Evolutionary conservation across 1,284 basidiomycete species (phyloP).

Genomic region (Mycena citricolor): DNA sequence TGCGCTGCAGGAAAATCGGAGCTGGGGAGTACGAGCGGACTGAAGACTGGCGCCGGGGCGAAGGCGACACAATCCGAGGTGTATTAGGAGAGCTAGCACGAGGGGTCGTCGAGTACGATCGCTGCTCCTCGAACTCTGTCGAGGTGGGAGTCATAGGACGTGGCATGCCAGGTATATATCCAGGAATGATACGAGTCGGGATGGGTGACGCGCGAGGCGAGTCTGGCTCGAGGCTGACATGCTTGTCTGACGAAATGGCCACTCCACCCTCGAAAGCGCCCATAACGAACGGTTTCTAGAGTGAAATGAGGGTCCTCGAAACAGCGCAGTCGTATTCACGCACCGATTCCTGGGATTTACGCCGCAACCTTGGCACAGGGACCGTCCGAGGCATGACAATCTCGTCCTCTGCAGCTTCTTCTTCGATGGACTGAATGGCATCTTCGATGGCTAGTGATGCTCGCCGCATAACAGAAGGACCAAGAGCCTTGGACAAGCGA

Average conservation of each 20-base stretch:
- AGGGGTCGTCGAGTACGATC: constrained; percentile 76
- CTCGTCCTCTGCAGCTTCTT: constrained; percentile 66
- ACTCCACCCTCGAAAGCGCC: constrained; percentile 57
- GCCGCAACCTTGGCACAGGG: constrained; percentile 32
- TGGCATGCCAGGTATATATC: constrained; percentile 86
- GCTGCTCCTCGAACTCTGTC: constrained; percentile 62
- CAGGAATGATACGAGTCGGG: constrained; percentile 67
- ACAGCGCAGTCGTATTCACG: constrained; percentile 23
- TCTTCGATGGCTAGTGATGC: constrained; percentile 72
- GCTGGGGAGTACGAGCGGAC: constrained; percentile 30
- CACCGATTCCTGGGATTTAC: constrained; percentile 21
- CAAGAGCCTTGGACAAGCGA: constrained; percentile 49
- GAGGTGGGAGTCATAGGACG: constrained; percentile 79
- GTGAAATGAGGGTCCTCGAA: constrained; percentile 34
- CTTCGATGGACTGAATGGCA: constrained; percentile 71
- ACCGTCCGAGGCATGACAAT: constrained; percentile 68
- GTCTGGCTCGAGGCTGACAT: constrained; percentile 42
- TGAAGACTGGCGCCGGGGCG: constrained; percentile 15
- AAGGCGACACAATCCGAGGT: constrained; percentile 19
- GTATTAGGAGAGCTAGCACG: constrained; percentile 66
- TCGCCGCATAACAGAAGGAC: constrained; percentile 53
- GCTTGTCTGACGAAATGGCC: constrained; percentile 65
- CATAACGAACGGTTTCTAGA: constrained; percentile 32
- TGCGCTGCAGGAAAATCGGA: constrained; percentile 56
- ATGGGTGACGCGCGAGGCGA: constrained; percentile 55